A percentile compares a stretch with the other conserved stretches of the same genome.
Evolutionary conservation across 73 alveolate genomes (phyloP).

Genomic region (Tetrahymena malaccensis): DNA sequence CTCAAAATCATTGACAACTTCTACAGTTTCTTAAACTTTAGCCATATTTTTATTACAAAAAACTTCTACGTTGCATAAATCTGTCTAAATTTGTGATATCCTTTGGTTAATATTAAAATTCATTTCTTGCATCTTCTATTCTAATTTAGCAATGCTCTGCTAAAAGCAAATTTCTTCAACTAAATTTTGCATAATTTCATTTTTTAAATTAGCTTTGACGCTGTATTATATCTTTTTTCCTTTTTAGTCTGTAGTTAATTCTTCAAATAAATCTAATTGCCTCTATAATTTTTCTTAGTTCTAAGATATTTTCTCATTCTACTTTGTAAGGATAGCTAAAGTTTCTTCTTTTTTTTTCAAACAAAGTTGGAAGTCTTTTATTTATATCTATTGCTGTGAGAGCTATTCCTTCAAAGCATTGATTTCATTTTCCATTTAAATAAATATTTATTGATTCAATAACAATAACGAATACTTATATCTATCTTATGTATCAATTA

Average conservation of each 20-base stretch:
- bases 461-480: no score
- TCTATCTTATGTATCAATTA: no score
- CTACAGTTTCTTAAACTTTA: neutral
- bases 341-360: neutral
- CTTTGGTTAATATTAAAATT: neutral
- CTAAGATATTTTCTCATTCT: neutral
- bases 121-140: neutral
- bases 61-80: neutral
- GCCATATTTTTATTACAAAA: neutral
- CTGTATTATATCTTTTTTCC: neutral
- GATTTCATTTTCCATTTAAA: neutral
- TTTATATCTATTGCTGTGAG: neutral
- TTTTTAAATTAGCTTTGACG: neutral
- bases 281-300: neutral
- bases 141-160: neutral
- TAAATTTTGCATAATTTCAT: neutral
- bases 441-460: neutral
- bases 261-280: neutral
- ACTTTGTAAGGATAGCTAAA: neutral
- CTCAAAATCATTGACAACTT: neutral
- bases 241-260: neutral
- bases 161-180: neutral
- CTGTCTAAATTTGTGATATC: neutral
- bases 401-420: neutral
- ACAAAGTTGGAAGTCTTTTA: neutral